Base-by-base conservation (phyloP, 2,329 filamentous ascomycete species). In the Ambrosiella beaveri region DNA sequence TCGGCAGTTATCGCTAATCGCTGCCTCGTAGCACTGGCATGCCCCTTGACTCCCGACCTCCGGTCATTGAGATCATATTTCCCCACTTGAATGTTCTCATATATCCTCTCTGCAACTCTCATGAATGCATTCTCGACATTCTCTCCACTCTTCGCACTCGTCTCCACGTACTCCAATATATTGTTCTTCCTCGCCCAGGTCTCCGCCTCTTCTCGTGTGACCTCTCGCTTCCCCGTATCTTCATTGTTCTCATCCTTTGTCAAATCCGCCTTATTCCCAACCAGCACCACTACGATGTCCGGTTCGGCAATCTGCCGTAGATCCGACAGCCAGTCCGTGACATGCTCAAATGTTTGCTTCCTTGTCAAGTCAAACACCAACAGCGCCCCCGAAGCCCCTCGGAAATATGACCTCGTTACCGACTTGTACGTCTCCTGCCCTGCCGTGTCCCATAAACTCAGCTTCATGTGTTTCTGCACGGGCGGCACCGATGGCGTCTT, bases 391-490 rank as follows among this genome's bases (percentile, higher is more conserved):
- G 76, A 79, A 13, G 79, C 79, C 65, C 89, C 90, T 57, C 90
- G 85, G 71, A 95, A 95, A 73, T 96, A 96, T 62, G 86, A 93
- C 57, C 91, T 78, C 7, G 91, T 97, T 60, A 97, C 93, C 50
- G 86, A 91, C 70, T 96, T 96, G 75, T 97, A 97, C 11, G 89
- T 95, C 74, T 97, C 91, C 70, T 97, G 91, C 35, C 91, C 91
- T 13, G 91, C 91, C 0, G 91, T 97, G 68, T 96, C 91, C 91
- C 91, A 97, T 9, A 97, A 75, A 50, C 84, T 88, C 4, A 95
- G 78, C 71, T 95, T 95, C 89, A 95, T 95, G 73, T 91, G 85
- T 66, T 81, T 84, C 68, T 84, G 81, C 37, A 71, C 72, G 12
- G 56, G 50, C 5, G 56, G 55, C 11, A 39, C 40, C 12, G 65